Base-by-base conservation (phyloP, 768 basidiomycete genomes). In the Lentinula aciculospora region DNA sequence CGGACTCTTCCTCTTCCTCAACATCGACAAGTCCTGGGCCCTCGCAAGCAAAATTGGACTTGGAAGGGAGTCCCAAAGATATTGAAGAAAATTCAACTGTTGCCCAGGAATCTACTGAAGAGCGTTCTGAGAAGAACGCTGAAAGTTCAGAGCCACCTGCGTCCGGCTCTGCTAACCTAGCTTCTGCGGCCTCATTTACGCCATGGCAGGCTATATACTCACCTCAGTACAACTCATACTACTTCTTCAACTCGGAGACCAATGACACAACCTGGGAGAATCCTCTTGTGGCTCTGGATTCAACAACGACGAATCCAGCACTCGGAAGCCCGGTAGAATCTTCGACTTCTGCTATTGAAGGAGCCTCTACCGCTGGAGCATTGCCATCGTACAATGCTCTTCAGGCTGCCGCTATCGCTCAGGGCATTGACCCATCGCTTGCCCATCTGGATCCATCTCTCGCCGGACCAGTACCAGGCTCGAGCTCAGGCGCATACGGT, bases 241-340 rank as follows among this genome's bases (percentile, higher is more conserved):
- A 94, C 70, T 94, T 92, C 75, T 89, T 79, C 78, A 94, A 92
- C 70, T 58, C 82, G 9, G 69, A 72, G 59, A 92, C 91, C 0
- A 76, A 85, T 54, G 83, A 92, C 72, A 93, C 91, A 17, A 93
- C 91, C 2, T 93, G 92, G 92, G 73, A 74, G 28, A 93, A 93
- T 65, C 91, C 91, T 9, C 75, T 94, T 39, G 74, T 81, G 44
- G 58, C 69, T 19, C 55, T 72, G 34, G 60, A 71, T 42, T 57
- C 68, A 57, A 29, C 60, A 29, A 62, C 62, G 49, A 63, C 61
- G 27, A 63, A 67, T 31, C 60, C 60, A 34, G 59, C 32, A n/a
- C 58, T 62, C 15, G 67, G 68, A 21, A 62, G 66, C 6, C 65
- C 67, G 46, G 57, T 59, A 21, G 57, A 61, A n/a, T n/a, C 61